phyloP scores from a whole-genome alignment of 73 alveolate species.

The Blepharisma japonicum region DNA sequence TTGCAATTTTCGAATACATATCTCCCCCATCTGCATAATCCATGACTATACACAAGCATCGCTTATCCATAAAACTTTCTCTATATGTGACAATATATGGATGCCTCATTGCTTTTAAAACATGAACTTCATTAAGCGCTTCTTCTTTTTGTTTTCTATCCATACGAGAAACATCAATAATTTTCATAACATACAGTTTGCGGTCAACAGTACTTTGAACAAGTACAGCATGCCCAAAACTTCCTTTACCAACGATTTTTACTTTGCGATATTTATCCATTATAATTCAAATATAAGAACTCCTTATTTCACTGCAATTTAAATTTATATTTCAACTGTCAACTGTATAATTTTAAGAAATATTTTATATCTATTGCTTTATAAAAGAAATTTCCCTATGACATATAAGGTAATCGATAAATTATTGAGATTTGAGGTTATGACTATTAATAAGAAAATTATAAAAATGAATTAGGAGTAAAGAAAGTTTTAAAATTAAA shows the following conservation, averaged over 20 bases:
- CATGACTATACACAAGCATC: conserved; percentile 94
- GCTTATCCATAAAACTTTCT: conserved; percentile 87
- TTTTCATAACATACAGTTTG: conserved; percentile 75
- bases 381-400: no score
- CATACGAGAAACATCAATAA: conserved; percentile 83
- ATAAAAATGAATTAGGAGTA: no score
- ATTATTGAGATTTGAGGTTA: no score
- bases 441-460: no score
- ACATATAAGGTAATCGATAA: no score
- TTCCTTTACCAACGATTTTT: conserved; percentile 80
- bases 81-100: conserved; percentile 90
- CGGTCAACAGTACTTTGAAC: conserved; percentile 71
- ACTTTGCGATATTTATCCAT: conserved; percentile 58
- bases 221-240: conserved; percentile 90
- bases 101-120: conserved; percentile 84
- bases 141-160: conserved; percentile 82
- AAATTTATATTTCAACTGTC: no score
- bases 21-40: conserved; percentile 99
- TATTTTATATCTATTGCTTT: no score
- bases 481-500: no score
- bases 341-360: no score
- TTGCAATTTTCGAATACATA: conserved; percentile 89
- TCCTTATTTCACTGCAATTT: no score
- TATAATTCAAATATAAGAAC: no score
- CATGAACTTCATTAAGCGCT: conserved; percentile 86